Conservation (phyloP, 805 yeast genomes). For the Ogataea trehaloabstinens region DNA sequence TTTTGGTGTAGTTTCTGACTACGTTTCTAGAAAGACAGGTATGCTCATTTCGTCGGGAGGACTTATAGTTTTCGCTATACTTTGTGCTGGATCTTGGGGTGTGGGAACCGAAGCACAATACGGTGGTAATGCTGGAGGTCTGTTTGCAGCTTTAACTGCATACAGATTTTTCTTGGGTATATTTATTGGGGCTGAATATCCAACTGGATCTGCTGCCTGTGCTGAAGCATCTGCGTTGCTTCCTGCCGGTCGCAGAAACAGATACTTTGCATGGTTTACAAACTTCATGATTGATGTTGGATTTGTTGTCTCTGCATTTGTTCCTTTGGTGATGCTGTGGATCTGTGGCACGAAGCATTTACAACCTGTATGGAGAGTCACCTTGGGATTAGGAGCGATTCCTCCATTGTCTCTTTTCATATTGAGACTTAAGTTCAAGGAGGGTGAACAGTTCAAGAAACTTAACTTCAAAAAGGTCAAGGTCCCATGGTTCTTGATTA, state of each 20-base stretch:
- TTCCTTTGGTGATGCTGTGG: constrained; percentile 83
- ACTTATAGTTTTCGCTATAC: constrained; percentile 72
- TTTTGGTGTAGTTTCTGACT: constrained; percentile 81
- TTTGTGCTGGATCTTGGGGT: constrained; percentile 90
- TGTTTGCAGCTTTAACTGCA: constrained; percentile 79
- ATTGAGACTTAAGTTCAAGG: constrained; percentile 72
- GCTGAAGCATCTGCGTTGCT: constrained; percentile 83
- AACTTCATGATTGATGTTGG: constrained; percentile 86
- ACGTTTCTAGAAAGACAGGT: constrained; percentile 75
- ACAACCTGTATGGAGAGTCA: constrained; percentile 86
- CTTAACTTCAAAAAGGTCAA: constrained; percentile 61
- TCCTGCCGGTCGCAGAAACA: constrained; percentile 80
- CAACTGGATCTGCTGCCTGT: constrained; percentile 89
- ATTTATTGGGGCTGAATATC: constrained; percentile 94
- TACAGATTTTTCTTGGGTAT: constrained; percentile 87
- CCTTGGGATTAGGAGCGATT: constrained; percentile 86
- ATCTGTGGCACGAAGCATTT: constrained; percentile 71
- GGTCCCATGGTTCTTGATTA: constrained; percentile 64
- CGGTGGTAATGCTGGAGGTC: constrained; percentile 62
- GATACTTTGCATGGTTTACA: constrained; percentile 88
- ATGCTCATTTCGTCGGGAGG: constrained; percentile 78
- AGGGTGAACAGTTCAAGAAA: constrained; percentile 69
- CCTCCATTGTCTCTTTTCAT: constrained; percentile 79
- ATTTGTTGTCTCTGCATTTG: constrained; percentile 79
- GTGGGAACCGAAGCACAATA: constrained; percentile 37